phyloP scores from a whole-genome alignment of 1,284 basidiomycete species.

The Singerocomus inundabilis region DNA sequence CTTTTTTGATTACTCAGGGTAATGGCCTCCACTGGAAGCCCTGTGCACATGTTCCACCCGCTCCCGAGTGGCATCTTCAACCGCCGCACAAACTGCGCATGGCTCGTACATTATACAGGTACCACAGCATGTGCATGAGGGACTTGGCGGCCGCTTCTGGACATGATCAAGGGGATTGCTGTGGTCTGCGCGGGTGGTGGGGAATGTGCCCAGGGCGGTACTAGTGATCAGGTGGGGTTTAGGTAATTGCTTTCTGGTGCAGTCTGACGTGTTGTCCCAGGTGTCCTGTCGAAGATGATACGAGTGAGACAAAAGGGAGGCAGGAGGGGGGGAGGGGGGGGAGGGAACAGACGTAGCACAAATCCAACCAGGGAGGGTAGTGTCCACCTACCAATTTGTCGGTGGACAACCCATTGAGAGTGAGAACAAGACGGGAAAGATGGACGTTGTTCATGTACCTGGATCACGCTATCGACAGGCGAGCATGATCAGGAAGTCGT shows the following conservation, averaged over 20 bases:
- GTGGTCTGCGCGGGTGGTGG: constrained; percentile 78
- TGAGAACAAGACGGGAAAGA: neutral
- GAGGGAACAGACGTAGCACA: too few species aligned
- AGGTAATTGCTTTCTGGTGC: constrained; percentile 54
- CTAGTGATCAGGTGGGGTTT: constrained; percentile 73
- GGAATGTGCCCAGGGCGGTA: constrained; percentile 80
- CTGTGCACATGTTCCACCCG: constrained; percentile 94
- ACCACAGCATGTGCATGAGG: constrained; percentile 85
- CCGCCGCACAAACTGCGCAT: constrained; percentile 84
- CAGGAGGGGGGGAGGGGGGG: neutral
- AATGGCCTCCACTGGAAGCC: constrained; percentile 83
- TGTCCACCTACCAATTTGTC: constrained; percentile 76
- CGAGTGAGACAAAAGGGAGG: neutral
- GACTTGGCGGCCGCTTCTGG: constrained; percentile 84
- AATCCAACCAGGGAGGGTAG: constrained; percentile 94
- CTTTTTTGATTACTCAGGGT: constrained; percentile 86
- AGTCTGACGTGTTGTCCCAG: constrained; percentile 91
- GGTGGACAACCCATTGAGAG: neutral
- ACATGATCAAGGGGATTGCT: constrained; percentile 88
- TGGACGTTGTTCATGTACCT: constrained; percentile 46
- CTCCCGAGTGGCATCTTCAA: constrained; percentile 80
- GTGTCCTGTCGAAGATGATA: constrained; percentile 57
- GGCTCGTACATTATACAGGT: constrained; percentile 91
- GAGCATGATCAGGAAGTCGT: constrained; percentile 86
- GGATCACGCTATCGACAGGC: constrained; percentile 95